Percentiles rank a stretch among this genome's conserved stretches.
phyloP scores from a whole-genome alignment of 768 basidiomycete genomes.

The Hygrocybe coccinea region DNA sequence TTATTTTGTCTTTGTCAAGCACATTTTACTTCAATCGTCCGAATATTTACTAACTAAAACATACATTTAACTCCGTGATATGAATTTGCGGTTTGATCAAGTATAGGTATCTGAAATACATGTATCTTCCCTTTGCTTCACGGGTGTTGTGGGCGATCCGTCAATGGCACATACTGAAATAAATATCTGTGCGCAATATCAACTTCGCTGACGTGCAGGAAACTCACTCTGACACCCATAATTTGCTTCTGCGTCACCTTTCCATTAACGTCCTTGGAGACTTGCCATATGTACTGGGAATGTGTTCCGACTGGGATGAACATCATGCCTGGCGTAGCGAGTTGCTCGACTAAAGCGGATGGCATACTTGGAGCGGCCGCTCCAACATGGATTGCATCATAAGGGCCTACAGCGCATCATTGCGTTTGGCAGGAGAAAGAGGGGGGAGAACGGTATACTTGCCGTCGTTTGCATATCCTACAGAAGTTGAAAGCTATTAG shows the following conservation, averaged over 20 bases:
- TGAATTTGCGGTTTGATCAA: neutral
- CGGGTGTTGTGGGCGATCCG: slow-evolving; percentile 45
- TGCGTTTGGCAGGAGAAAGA: neutral
- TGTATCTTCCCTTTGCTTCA: neutral
- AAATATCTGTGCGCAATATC: neutral
- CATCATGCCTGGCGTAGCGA: slow-evolving; percentile 73
- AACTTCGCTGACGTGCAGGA: slow-evolving; percentile 4
- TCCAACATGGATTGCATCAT: slow-evolving; percentile 88
- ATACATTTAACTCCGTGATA: neutral
- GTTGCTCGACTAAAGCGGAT: slow-evolving; percentile 66
- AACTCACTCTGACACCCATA: slow-evolving; percentile 76
- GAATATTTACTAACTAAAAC: no score
- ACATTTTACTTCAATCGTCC: no score
- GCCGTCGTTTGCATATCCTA: slow-evolving; percentile 37
- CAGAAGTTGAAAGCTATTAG: neutral
- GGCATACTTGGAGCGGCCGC: slow-evolving; percentile 82
- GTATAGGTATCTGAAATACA: neutral
- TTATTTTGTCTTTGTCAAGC: no score
- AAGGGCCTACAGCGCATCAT: slow-evolving; percentile 44
- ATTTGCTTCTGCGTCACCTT: slow-evolving; percentile 57
- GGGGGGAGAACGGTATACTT: slow-evolving; percentile 5
- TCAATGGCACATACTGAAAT: slow-evolving; percentile 63
- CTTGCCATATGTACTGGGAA: slow-evolving; percentile 58
- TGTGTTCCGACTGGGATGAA: slow-evolving; percentile 84
- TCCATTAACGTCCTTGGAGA: slow-evolving; percentile 76